Evolutionary conservation across 805 yeast genomes (phyloP).

Genomic region (Nematodospora valgi): DNA sequence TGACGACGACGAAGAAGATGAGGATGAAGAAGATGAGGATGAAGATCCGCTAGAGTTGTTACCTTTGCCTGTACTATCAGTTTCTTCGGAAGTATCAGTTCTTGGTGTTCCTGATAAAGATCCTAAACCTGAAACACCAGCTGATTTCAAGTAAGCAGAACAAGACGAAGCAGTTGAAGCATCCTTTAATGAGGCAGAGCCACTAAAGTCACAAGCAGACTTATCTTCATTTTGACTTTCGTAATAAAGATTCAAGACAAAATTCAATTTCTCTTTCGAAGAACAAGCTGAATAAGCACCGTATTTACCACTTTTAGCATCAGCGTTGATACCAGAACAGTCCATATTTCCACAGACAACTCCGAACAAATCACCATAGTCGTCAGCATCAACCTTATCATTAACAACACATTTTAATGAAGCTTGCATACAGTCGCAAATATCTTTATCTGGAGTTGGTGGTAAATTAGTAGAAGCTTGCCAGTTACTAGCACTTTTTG

Average conservation of each 20-base stretch:
- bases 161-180: constrained; percentile 44
- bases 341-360: constrained; percentile 30
- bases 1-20: constrained; percentile 16
- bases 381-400: constrained; percentile 22
- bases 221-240: constrained; percentile 19
- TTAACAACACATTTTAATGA: constrained; percentile 35
- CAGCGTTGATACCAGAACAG: constrained; percentile 36
- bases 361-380: constrained; percentile 33
- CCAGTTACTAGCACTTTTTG: constrained; percentile 32
- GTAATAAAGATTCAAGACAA: constrained; percentile 39
- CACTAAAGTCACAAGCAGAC: constrained; percentile 37
- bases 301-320: constrained; percentile 38
- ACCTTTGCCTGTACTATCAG: constrained; percentile 18
- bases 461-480: constrained; percentile 38
- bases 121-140: constrained; percentile 72
- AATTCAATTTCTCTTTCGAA: constrained; percentile 34
- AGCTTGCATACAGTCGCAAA: constrained; percentile 35
- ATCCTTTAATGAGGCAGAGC: constrained; percentile 36
- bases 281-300: constrained; percentile 42
- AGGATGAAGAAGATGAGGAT: constrained; percentile 16
- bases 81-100: constrained; percentile 18
- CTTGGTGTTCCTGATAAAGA: constrained; percentile 36
- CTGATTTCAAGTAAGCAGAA: constrained; percentile 54
- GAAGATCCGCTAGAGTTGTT: constrained; percentile 22
- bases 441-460: constrained; percentile 38